phyloP scores from a whole-genome alignment of 2,329 filamentous ascomycete species.

The Ceratocystis papillata region DNA sequence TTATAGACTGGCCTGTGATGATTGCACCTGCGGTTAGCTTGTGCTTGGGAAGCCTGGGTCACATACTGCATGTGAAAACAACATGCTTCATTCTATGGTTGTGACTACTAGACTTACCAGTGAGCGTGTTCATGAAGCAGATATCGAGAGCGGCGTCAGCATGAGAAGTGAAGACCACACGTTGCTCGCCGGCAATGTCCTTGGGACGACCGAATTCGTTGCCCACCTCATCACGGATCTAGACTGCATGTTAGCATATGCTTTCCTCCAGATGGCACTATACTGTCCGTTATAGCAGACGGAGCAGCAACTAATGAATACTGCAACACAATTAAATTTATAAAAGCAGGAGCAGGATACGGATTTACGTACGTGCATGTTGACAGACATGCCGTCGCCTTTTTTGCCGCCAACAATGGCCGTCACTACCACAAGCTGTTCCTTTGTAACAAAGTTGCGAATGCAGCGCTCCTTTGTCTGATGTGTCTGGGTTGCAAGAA shows the following conservation, averaged over 20 bases:
- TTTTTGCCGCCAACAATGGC: constrained; percentile 73
- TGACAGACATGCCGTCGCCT: constrained; percentile 85
- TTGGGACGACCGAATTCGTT: constrained; percentile 92
- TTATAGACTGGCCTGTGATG: constrained; percentile 29
- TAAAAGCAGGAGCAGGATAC: not conserved
- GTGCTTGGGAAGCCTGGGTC: not conserved
- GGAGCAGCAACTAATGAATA: not conserved
- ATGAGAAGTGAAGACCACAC: constrained; percentile 88
- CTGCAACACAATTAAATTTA: not conserved
- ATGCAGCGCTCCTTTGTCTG: constrained; percentile 77
- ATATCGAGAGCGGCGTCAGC: constrained; percentile 89
- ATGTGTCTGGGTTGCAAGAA: constrained; percentile 51
- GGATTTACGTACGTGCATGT: constrained; percentile 65
- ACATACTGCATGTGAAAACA: not conserved
- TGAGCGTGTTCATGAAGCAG: constrained; percentile 81
- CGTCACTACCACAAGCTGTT: constrained; percentile 91
- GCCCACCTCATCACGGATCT: constrained; percentile 91
- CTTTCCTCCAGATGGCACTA: not conserved
- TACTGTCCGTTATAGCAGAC: not conserved
- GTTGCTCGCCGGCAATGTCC: constrained; percentile 82
- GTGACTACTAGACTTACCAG: constrained; percentile 41
- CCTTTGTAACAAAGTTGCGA: constrained; percentile 85
- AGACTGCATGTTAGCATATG: constrained; percentile 25
- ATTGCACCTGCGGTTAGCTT: constrained; percentile 4
- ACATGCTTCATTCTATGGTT: too few species aligned